Evolutionary conservation across 371 early-diverging fungal species (phyloP), one percentile per base, ranked within the genome.

Genomic region (Zopfochytrium polystomum): DNA sequence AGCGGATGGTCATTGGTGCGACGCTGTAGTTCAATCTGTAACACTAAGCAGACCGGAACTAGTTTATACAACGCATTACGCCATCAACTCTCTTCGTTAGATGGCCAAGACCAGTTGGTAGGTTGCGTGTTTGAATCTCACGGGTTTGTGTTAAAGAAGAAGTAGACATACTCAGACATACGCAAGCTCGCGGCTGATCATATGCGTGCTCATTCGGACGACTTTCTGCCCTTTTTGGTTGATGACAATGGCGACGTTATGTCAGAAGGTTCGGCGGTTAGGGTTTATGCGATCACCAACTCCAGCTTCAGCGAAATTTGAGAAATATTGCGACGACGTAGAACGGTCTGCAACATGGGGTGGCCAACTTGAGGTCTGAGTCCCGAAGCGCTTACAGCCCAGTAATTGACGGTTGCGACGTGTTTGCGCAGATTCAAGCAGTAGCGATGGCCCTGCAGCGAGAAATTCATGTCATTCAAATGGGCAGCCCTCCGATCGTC

Each of bases 291-390:
- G 26, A 18, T 45, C 6, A n/a, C n/a, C n/a, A n/a, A n/a, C n/a
- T n/a, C n/a, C n/a, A 13, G 20, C 29, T 6, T 3, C 61, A 76
- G 86, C 82, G n/a, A 85, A 90, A 61, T 91, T 86, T 73, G 74
- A 77, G 45, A 66, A 70, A 44, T 90, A 95, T 65, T 93, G 93
- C 71, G 61, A 85, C 61, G 85, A 85, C 33, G 75, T 95, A 22
- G 91, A 87, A 52, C 64, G 73, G 29, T 90, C 92, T 0, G 89
- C 95, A 3, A 80, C 82, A 1, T 96, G 97, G 97, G 97, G 96
- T 55, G 96, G 97, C 13, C 91, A 96, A 58, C 73, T 87, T 3
- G 96, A 96, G 82, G 91, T 94, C 80, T 68, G 31, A 25, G 48
- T 31, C 7, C 15, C 22, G 5, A 11, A 6, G 5, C 22, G 22